Base-by-base conservation (phyloP, 2,329 filamentous ascomycete genomes). In the Colletotrichum nymphaeae region DNA sequence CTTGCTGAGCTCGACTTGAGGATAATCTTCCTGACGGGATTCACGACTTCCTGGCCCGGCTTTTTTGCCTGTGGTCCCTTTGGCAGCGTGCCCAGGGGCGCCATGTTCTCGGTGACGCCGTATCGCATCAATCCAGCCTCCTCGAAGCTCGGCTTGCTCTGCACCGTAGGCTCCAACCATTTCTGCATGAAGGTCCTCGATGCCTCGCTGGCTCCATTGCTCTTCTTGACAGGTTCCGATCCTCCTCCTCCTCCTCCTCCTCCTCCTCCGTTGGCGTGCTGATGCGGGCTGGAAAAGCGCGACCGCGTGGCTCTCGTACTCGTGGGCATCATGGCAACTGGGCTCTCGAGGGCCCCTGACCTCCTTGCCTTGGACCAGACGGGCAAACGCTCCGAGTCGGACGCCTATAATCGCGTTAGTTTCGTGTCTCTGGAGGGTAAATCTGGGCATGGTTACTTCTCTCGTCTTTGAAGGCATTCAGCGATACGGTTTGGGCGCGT, bases 81-180 rank as follows among this genome's bases (percentile, higher is more conserved):
- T 14, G 95, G 95, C 77, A 92, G 87, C 67, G 91, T 88, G 53
- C 95, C 95, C 69, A 98, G 85, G 30, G 95, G 92, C 66, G 92
- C 92, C 95, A 97, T 97, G 78, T 92, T 92, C 82, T 94, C 92
- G 72, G 97, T 86, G 22, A 97, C 93, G 75, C 94, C 94, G 81
- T 91, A 90, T 62, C 93, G 88, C 78, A 93, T 86, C 77, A 97
- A 88, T 57, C 93, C 93, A 70, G 88, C 90, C 80, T 97, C 94
- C 85, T 94, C 91, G 80, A 93, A 97, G 80, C 93, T 96, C 12
- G 95, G 80, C 82, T 88, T 90, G 81, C 84, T 86, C 82, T 90
- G 88, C 52, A 90, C 83, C 8, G 88, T 84, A 12, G 89, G 89
- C 79, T 91, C 89, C 75, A 91, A 81, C 89, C 89, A 91, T 73